Percentiles rank a stretch among this genome's conserved stretches.
Conservation (phyloP, 345 rosid genomes). For the Kernera saxatilis region DNA sequence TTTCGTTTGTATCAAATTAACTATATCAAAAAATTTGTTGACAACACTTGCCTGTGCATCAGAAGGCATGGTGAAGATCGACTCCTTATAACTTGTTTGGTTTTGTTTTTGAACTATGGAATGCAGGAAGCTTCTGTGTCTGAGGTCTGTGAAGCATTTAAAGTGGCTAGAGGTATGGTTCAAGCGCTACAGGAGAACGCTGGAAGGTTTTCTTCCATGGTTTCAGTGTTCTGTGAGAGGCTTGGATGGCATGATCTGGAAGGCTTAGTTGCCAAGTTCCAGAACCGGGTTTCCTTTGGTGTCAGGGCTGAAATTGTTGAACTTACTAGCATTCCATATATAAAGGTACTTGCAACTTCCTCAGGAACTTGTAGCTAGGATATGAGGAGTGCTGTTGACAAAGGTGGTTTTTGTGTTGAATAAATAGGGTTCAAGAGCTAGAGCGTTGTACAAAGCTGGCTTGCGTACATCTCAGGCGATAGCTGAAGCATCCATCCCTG, state of each 20-base stretch:
- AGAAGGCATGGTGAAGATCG: slow-evolving; percentile 4
- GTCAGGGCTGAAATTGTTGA: slow-evolving; percentile 98
- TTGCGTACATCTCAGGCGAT: slow-evolving; percentile 83
- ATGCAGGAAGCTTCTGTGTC: slow-evolving; percentile 81
- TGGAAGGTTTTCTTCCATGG: slow-evolving; percentile 98
- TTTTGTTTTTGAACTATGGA: slow-evolving; percentile 20
- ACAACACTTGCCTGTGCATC: neutral
- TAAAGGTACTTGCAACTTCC: slow-evolving; percentile 53
- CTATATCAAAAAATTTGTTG: neutral
- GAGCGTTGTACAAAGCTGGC: slow-evolving; percentile 94
- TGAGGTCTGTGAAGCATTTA: slow-evolving; percentile 92
- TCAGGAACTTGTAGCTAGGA: slow-evolving; percentile 2
- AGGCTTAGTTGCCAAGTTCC: slow-evolving; percentile 85
- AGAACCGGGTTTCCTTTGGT: slow-evolving; percentile 96
- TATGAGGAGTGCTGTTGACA: slow-evolving; percentile 8
- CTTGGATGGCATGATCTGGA: slow-evolving; percentile 98
- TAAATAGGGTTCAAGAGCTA: slow-evolving; percentile 89
- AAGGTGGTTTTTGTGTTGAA: slow-evolving; percentile 6
- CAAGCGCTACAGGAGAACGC: slow-evolving; percentile 95
- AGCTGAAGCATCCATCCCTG: slow-evolving; percentile 89
- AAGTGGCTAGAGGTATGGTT: slow-evolving; percentile 96
- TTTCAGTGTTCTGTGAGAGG: slow-evolving; percentile 89
- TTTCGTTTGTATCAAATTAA: neutral
- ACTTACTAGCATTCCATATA: slow-evolving; percentile 85
- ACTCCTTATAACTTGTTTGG: neutral